phyloP scores from a whole-genome alignment of 169 alveolate species.

The Cryptosporidium bovis region DNA sequence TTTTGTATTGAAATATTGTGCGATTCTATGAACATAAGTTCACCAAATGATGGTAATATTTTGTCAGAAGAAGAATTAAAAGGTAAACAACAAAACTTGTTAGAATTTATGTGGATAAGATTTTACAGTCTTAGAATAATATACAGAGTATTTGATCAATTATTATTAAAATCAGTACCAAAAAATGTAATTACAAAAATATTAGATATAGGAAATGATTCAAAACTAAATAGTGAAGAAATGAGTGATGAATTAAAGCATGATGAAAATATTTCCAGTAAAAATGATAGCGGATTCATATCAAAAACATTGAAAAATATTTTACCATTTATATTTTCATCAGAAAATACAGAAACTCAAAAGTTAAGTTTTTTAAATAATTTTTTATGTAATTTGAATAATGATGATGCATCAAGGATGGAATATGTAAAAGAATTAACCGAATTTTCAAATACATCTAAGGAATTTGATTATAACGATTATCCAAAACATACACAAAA shows the following conservation, averaged over 20 bases:
- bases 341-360: slow-evolving; percentile 13
- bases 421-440: slow-evolving; percentile 26
- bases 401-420: slow-evolving; percentile 1
- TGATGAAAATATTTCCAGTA: neutral
- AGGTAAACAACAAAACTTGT: slow-evolving; percentile 69
- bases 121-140: slow-evolving; percentile 76
- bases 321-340: slow-evolving; percentile 16
- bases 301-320: slow-evolving; percentile 7
- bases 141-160: slow-evolving; percentile 15
- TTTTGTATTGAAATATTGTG: slow-evolving; percentile 79
- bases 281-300: neutral
- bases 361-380: slow-evolving; percentile 20
- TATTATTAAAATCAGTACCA: slow-evolving; percentile 42
- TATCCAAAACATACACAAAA: slow-evolving; percentile 61
- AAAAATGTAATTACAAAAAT: slow-evolving; percentile 24
- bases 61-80: slow-evolving; percentile 74
- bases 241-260: neutral
- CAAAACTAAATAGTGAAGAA: slow-evolving; percentile 14
- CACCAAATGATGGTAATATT: slow-evolving; percentile 4
- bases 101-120: slow-evolving; percentile 79
- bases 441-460: slow-evolving; percentile 13
- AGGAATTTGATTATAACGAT: neutral
- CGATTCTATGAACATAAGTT: slow-evolving; percentile 23
- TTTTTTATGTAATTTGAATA: slow-evolving; percentile 2
- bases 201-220: slow-evolving; percentile 29